A percentile compares a stretch with the other conserved stretches of the same genome.
Evolutionary conservation across 2,329 filamentous ascomycete species (phyloP).

Genomic region (Gaeumannomyces tritici): DNA sequence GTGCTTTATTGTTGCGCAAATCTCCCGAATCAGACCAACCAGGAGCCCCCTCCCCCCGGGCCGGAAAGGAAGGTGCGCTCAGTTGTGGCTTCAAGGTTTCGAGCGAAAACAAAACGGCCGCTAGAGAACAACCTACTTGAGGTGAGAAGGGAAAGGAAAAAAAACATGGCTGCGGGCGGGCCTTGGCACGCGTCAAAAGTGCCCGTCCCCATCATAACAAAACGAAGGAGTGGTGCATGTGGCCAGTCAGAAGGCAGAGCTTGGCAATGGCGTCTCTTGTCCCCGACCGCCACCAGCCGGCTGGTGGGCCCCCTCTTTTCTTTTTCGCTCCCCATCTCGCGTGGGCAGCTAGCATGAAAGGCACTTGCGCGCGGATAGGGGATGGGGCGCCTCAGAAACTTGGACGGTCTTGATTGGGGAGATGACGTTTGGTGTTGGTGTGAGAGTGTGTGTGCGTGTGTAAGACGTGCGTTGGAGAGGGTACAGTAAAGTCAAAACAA

Average conservation of each 20-base stretch:
- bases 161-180: too few relatives aligned
- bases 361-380: background rate
- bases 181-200: background rate
- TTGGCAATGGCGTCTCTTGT: background rate
- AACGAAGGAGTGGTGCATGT: background rate
- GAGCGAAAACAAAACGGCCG: background rate
- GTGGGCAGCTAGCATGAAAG: background rate
- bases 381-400: background rate
- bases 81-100: background rate
- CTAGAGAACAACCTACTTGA: background rate
- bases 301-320: too few relatives aligned
- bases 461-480: background rate
- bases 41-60: too few relatives aligned
- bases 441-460: background rate
- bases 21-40: background rate
- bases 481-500: background rate
- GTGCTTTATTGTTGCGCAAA: background rate
- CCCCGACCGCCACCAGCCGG: background rate
- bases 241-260: background rate
- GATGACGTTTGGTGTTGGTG: background rate
- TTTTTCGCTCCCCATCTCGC: too few relatives aligned
- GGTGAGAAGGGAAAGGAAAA: too few relatives aligned
- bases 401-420: background rate
- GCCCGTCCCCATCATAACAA: background rate
- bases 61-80: too few relatives aligned